phyloP scores from a whole-genome alignment of 169 alveolate genomes.

The Babesia divergens region DNA sequence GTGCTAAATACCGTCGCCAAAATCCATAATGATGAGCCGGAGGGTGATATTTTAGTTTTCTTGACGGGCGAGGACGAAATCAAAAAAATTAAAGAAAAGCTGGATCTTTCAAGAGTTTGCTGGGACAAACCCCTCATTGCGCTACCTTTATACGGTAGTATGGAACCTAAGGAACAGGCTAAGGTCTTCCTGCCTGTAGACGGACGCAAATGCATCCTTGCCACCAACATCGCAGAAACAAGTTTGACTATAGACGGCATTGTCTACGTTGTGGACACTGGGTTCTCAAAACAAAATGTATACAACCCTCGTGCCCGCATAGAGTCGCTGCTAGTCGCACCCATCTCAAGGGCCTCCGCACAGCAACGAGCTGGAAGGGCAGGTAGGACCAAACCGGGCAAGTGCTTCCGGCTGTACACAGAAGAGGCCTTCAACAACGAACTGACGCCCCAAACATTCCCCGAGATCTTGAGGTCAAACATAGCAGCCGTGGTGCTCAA shows the following conservation, averaged over 20 bases:
- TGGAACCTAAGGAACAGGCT: conserved; percentile 95
- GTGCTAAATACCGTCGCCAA: conserved; percentile 87
- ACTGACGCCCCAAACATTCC: conserved; percentile 92
- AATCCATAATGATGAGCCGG: conserved; percentile 91
- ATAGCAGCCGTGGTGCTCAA: conserved; percentile 92
- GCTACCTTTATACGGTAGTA: conserved; percentile 94
- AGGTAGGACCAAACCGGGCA: conserved; percentile 98
- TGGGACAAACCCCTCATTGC: conserved; percentile 31
- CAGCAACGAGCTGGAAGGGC: conserved; percentile 99
- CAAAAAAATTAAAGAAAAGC: conserved; percentile 69
- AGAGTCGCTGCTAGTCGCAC: conserved; percentile 95
- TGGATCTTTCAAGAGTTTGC: conserved; percentile 52
- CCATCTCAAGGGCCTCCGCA: conserved; percentile 97
- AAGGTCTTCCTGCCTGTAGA: conserved; percentile 94
- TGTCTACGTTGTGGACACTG: conserved; percentile 99
- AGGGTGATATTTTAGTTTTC: conserved; percentile 91
- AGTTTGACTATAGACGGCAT: conserved; percentile 99
- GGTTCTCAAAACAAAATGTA: conserved; percentile 98
- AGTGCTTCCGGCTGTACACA: conserved; percentile 97
- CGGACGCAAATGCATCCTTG: conserved; percentile 92
- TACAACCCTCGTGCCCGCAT: conserved; percentile 98
- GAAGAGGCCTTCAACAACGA: conserved; percentile 92
- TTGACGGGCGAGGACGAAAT: conserved; percentile 93
- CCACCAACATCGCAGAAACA: conserved; percentile 99
- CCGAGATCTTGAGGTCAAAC: conserved; percentile 98